These are phyloP conservation scores for Pyrus pyrifolia DNA, from an alignment of 306 rosid genomes.

Conservation along the genomic window DNA sequence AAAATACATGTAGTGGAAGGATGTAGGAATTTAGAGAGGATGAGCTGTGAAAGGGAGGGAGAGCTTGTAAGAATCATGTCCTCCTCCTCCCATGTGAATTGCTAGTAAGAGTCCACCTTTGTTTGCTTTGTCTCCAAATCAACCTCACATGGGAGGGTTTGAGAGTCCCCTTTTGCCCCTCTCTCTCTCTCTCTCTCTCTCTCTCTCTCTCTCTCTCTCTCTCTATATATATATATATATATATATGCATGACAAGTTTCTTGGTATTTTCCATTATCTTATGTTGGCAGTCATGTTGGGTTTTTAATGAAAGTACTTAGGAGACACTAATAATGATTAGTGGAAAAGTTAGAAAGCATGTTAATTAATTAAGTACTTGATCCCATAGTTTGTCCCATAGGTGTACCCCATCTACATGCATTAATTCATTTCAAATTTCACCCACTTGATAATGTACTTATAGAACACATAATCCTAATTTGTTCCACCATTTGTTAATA, in stretches of 20 bases:
- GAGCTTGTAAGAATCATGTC: constrained; percentile 48
- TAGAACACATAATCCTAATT: not conserved
- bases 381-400: constrained; percentile 9
- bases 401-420: not conserved
- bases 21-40: constrained; percentile 20
- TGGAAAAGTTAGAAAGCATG: constrained; percentile 40
- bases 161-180: not conserved
- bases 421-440: not conserved
- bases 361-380: constrained; percentile 14
- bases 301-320: constrained; percentile 26
- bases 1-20: constrained; percentile 22
- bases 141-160: constrained; percentile 59
- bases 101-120: constrained; percentile 47
- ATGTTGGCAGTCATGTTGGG: constrained; percentile 34
- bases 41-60: constrained; percentile 69
- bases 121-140: constrained; percentile 74
- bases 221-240: not conserved
- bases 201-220: not conserved
- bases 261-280: constrained; percentile 38
- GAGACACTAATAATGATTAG: constrained; percentile 62
- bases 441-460: not conserved
- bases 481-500: not conserved
- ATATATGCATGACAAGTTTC: not conserved
- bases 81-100: constrained; percentile 85
- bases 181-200: not conserved